Base-by-base conservation (phyloP, 805 yeast genomes). In the Grigorovia transvaalensis region DNA sequence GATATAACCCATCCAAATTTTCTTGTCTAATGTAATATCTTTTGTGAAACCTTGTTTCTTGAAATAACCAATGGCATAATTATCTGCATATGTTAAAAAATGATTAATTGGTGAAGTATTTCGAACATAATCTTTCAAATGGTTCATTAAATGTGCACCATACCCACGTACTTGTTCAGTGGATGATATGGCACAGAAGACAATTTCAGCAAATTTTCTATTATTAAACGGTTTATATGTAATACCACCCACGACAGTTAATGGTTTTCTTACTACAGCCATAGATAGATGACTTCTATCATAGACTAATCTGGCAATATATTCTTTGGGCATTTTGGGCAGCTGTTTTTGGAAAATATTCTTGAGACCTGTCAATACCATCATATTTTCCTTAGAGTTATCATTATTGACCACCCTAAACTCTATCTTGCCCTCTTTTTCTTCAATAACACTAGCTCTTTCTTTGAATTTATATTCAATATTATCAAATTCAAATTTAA, bases 91-190 rank as follows among this genome's bases (percentile, higher is more conserved):
- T 0, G 98, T 91, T 56, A 91, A 69, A 64, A 91, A 91, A 66
- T 91, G 84, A 69, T 81, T 82, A 52, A 91, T 84, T 29, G 84
- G 86, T 9, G 95, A 80, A 0, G 97, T 89, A 19, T 88, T 84
- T 58, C 88, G 76, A 44, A 93, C 97, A 67, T 91, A 93, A 69
- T 93, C 99, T 64, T 93, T 93, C 59, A 93, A 73, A 71, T 93
- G 99, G 67, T 93, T 93, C 99, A 93, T 93, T 62, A 93, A 69
- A 69, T 93, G 99, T 0, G 99, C 99, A 69, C 99, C 99, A 65
- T 93, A 93, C 40, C 99, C 99, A 57, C 97, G 74, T 18, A 93
- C 99, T 72, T 93, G 99, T 65, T 93, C 99, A 0, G 97, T 88
- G 2, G 96, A 88, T 45, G 95, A 85, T 53, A 93, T 93, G 29